Conservation (phyloP, 108 stramenopile genomes). For the Chaetoceros tenuissimus region DNA sequence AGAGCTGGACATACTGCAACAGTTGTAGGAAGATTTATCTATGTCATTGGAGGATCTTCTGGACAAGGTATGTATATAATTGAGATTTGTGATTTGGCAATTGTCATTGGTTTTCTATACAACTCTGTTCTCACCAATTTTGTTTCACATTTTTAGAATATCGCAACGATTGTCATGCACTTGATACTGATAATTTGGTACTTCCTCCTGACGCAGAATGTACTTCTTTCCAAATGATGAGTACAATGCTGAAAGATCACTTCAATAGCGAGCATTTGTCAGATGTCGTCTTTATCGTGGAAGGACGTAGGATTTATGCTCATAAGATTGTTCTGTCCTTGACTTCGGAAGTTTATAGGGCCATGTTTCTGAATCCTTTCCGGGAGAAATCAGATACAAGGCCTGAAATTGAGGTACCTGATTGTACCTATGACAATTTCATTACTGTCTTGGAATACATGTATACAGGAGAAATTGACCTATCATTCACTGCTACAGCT, state of each 20-base stretch:
- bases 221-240: constrained; percentile 49
- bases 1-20: constrained; percentile 93
- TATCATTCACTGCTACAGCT: background rate
- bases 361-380: constrained; percentile 88
- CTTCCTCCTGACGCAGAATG: constrained; percentile 51
- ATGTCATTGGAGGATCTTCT: constrained; percentile 76
- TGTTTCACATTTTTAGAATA: too few species aligned
- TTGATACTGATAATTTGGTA: constrained; percentile 86
- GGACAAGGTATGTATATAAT: constrained; percentile 10
- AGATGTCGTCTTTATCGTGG: constrained; percentile 88
- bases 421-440: constrained; percentile 74
- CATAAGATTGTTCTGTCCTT: constrained; percentile 83
- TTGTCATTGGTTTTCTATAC: background rate
- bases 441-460: constrained; percentile 84
- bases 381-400: constrained; percentile 49
- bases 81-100: background rate
- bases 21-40: constrained; percentile 73
- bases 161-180: constrained; percentile 76
- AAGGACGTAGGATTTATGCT: constrained; percentile 71
- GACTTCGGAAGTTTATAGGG: constrained; percentile 82
- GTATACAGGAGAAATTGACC: constrained; percentile 63
- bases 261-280: constrained; percentile 83
- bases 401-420: constrained; percentile 75
- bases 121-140: background rate
- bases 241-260: constrained; percentile 60